Evolutionary conservation across 2,329 filamentous ascomycete species (phyloP).

Genomic region (Trichophyton benhamiae): DNA sequence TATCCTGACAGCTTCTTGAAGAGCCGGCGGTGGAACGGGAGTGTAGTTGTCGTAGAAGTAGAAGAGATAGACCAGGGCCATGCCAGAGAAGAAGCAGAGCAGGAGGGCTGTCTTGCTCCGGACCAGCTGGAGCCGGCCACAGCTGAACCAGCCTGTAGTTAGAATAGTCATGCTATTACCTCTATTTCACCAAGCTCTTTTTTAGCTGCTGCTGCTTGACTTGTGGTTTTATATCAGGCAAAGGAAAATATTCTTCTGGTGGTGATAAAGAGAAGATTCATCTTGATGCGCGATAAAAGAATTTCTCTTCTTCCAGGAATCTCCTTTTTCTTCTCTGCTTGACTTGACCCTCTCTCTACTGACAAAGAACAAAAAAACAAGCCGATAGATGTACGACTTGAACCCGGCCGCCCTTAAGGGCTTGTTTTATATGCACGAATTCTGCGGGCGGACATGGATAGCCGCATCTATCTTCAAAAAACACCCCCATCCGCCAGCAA

Average conservation of each 20-base stretch:
- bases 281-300: background rate
- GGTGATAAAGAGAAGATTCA: background rate
- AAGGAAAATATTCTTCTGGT: background rate
- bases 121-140: background rate
- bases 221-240: background rate
- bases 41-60: background rate
- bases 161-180: background rate
- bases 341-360: background rate
- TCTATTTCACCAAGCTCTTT: background rate
- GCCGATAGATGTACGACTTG: no score
- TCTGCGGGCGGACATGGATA: background rate
- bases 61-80: background rate
- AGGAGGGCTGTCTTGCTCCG: background rate
- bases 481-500: background rate
- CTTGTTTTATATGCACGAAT: background rate
- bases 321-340: background rate
- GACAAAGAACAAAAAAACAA: background rate
- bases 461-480: background rate
- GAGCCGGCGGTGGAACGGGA: background rate
- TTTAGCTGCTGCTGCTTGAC: background rate
- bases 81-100: background rate
- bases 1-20: background rate
- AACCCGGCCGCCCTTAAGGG: no score
- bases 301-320: background rate
- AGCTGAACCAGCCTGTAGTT: background rate